phyloP scores from a whole-genome alignment of 2,329 filamentous ascomycete genomes.

The Hypoxylon sp. region DNA sequence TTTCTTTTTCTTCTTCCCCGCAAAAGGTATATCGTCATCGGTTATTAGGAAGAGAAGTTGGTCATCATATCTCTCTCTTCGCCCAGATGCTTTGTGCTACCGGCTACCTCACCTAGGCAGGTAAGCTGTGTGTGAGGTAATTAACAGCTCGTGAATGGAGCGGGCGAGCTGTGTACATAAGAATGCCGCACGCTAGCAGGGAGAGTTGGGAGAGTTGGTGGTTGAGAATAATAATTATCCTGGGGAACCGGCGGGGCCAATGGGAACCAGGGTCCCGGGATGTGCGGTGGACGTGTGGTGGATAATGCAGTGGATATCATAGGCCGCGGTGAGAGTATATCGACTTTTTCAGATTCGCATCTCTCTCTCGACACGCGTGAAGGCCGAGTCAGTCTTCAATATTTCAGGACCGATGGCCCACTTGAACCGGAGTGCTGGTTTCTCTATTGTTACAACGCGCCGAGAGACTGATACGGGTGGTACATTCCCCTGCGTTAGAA shows the following conservation, averaged over 20 bases:
- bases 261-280: constrained; percentile 27
- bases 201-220: constrained; percentile 5
- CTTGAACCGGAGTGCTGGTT: constrained; percentile 38
- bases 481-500: constrained; percentile 39
- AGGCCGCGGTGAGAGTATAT: constrained; percentile 24
- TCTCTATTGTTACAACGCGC: constrained; percentile 40
- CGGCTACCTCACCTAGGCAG: constrained; percentile 6
- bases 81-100: constrained; percentile 30
- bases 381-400: not conserved
- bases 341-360: constrained; percentile 39
- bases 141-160: constrained; percentile 28
- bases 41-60: constrained; percentile 5
- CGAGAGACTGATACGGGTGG: constrained; percentile 39
- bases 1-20: constrained; percentile 25
- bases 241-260: constrained; percentile 37
- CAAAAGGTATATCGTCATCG: constrained; percentile 27
- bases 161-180: not conserved
- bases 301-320: constrained; percentile 29
- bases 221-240: constrained; percentile 17
- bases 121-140: constrained; percentile 36
- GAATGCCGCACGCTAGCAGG: constrained; percentile 7
- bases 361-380: constrained; percentile 5
- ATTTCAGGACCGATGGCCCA: constrained; percentile 37
- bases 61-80: constrained; percentile 21
- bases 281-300: not conserved